Base-by-base conservation (phyloP, 495 filamentous ascomycete genomes). In the Penicillium mononematosum region DNA sequence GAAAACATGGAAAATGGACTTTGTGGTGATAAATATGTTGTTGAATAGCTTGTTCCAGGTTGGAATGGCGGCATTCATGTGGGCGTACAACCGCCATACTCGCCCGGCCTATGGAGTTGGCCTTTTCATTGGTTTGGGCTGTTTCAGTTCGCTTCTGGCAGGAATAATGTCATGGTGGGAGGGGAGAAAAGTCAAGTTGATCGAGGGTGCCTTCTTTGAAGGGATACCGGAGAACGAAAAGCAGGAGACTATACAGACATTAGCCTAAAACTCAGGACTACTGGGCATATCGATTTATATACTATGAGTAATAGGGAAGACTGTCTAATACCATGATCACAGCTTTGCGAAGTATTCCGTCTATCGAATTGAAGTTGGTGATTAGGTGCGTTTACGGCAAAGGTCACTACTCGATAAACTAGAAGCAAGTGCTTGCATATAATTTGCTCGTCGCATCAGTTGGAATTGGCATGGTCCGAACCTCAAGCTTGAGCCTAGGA, bases 51-150 rank as follows among this genome's bases (percentile, higher is more conserved):
- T 93, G 60, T 78, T 91, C 11, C 91, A 94, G 67, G 73, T 67
- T 31, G 79, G 78, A 4, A 76, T 96, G 2, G 88, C 85, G 17
- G 82, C 78, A 5, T 87, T 89, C 68, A 94, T 94, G 90, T 94
- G 88, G 88, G 85, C 80, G 1, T 74, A 85, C 67, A 88, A 90
- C 62, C 74, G 90, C 19, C 84, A 81, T 66, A 70, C 84, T 14
- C 77, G 91, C 27, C 89, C 91, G 2, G 77, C 78, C 17, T 92
- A 89, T 88, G 76, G 81, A 7, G 92, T 88, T 1, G 90, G 89
- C 1, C 63, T 87, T 9, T 87, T 93, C 64, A 85, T 94, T 4
- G 85, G 79, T 0, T 57, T 92, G 10, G 88, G 83, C 0, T 89
- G 82, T 58, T 78, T 87, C 44, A 84, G 85, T 3, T 87, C 87